These are phyloP conservation scores for Trypanosoma caninum DNA, from an alignment of 208 protist genomes.

Conservation along the genomic window DNA sequence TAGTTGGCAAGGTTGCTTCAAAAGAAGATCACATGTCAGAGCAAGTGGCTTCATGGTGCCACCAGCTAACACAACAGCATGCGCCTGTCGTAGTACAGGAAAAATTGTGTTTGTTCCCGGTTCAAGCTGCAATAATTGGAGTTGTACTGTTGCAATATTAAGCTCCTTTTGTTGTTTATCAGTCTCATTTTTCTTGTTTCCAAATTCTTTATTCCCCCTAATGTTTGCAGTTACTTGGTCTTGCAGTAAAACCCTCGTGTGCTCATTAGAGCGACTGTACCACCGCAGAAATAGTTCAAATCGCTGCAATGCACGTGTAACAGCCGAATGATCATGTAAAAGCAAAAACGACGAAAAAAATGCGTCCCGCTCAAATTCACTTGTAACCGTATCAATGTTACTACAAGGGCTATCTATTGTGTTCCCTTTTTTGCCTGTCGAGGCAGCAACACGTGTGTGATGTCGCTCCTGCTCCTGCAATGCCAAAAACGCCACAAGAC, in stretches of 20 bases:
- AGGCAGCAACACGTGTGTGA: neutral
- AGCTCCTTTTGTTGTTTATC: too few species aligned
- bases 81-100: slow-evolving; percentile 48
- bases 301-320: slow-evolving; percentile 23
- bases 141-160: neutral
- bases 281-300: slow-evolving; percentile 40
- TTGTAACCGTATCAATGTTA: neutral
- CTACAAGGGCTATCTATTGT: neutral
- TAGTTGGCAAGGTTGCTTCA: slow-evolving; percentile 25
- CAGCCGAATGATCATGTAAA: neutral
- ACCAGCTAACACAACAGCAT: slow-evolving; percentile 77
- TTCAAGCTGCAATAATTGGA: slow-evolving; percentile 70
- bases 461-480: slow-evolving; percentile 5
- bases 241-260: slow-evolving; percentile 18
- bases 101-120: slow-evolving; percentile 58
- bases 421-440: neutral
- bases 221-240: too few species aligned
- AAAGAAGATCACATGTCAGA: slow-evolving; percentile 73
- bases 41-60: slow-evolving; percentile 93
- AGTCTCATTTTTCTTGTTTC: neutral
- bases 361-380: neutral
- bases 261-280: slow-evolving; percentile 23
- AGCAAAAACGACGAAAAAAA: neutral
- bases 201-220: neutral
- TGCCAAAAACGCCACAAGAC: slow-evolving; percentile 37